phyloP scores from a whole-genome alignment of 2,329 filamentous ascomycete species.

The Fusarium tupiense region DNA sequence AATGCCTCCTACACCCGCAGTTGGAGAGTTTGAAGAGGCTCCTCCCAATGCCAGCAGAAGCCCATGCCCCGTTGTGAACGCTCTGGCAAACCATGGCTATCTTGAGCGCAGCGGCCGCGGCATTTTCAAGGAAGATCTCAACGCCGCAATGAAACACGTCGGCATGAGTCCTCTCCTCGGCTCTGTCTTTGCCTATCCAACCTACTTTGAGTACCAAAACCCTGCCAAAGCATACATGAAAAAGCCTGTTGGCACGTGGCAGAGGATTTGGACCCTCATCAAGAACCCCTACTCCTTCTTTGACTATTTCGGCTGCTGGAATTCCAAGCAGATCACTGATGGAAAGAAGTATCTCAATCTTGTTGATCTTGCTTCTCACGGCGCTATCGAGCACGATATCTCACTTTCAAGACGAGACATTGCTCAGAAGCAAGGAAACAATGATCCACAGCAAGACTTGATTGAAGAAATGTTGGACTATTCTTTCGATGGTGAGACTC shows the following conservation, averaged over 20 bases:
- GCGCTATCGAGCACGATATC: slow-evolving; percentile 18
- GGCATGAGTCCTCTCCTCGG: slow-evolving; percentile 15
- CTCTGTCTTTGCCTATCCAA: slow-evolving; percentile 14
- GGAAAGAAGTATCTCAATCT: slow-evolving; percentile 20
- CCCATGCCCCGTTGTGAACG: slow-evolving; percentile 15
- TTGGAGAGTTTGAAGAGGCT: not conserved
- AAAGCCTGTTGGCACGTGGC: not conserved
- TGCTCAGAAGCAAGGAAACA: slow-evolving; percentile 5
- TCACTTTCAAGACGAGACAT: slow-evolving; percentile 7
- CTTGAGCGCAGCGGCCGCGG: slow-evolving; percentile 3
- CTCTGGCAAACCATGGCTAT: slow-evolving; percentile 21
- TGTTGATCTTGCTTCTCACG: slow-evolving; percentile 1
- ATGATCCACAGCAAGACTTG: slow-evolving; percentile 4
- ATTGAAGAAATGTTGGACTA: not conserved
- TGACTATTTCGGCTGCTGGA: slow-evolving; percentile 17
- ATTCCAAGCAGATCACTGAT: not conserved
- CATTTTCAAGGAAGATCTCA: slow-evolving; percentile 8
- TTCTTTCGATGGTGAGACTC: not conserved
- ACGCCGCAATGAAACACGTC: slow-evolving; percentile 10
- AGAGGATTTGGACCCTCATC: slow-evolving; percentile 7
- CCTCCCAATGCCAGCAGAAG: slow-evolving; percentile 14
- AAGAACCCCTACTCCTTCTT: slow-evolving; percentile 15
- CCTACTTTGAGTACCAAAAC: slow-evolving; percentile 20
- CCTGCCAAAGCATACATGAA: not conserved
- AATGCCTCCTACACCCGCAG: not conserved